These are phyloP conservation scores for Ambrosiella beaveri DNA, from an alignment of 2,329 filamentous ascomycete genomes.

Conservation along the genomic window DNA sequence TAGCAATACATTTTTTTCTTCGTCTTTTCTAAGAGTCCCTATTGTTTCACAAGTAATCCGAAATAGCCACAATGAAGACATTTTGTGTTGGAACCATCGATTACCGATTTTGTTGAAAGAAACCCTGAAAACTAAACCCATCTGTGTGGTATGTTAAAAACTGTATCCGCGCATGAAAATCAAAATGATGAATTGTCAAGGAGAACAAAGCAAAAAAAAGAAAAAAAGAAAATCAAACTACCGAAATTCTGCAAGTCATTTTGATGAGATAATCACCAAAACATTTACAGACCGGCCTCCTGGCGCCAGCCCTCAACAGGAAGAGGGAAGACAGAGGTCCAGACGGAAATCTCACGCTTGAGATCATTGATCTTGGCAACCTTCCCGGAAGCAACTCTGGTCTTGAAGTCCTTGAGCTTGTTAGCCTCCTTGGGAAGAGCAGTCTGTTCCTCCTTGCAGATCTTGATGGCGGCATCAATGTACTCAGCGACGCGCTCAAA, in stretches of 20 bases:
- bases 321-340: slow-evolving; percentile 83
- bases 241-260: background rate
- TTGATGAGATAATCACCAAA: background rate
- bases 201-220: slow-evolving; percentile 6
- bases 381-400: slow-evolving; percentile 64
- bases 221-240: background rate
- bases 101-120: background rate
- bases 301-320: slow-evolving; percentile 60
- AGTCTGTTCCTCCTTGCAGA: slow-evolving; percentile 59
- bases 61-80: background rate
- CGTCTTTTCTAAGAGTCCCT: background rate
- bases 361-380: slow-evolving; percentile 68
- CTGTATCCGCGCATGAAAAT: background rate
- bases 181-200: background rate
- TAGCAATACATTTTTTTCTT: background rate
- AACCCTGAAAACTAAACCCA: slow-evolving; percentile 5
- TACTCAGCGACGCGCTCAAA: slow-evolving; percentile 84
- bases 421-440: slow-evolving; percentile 59
- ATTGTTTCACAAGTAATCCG: background rate
- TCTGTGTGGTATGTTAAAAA: slow-evolving; percentile 12
- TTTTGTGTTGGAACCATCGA: background rate
- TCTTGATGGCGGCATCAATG: slow-evolving; percentile 65
- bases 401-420: slow-evolving; percentile 91
- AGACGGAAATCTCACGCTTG: slow-evolving; percentile 74
- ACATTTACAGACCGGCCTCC: slow-evolving; percentile 38